These are phyloP conservation scores for Naganishia onofrii DNA, from an alignment of 768 basidiomycete genomes.

Conservation along the genomic window DNA sequence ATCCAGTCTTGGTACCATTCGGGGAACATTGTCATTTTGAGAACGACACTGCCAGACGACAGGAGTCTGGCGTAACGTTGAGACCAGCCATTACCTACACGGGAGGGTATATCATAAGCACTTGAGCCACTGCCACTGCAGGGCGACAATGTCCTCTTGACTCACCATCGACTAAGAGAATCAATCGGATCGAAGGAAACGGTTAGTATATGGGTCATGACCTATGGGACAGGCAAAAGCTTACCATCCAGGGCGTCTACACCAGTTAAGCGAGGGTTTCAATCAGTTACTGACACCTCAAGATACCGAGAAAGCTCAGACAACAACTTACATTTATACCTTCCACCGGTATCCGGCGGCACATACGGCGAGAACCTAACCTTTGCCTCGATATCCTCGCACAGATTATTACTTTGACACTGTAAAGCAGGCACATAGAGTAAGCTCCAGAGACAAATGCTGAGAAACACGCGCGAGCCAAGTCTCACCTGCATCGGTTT, in stretches of 20 bases:
- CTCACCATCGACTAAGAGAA: conserved; percentile 15
- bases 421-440: conserved; percentile 2
- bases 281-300: not conserved
- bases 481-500: conserved; percentile 52
- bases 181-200: too few species aligned
- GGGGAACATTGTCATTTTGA: conserved; percentile 71
- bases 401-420: conserved; percentile 56
- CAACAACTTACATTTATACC: conserved; percentile 59
- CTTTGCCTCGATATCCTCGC: conserved; percentile 55
- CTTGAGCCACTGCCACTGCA: too few species aligned
- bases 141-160: not conserved
- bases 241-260: conserved; percentile 16
- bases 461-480: too few species aligned
- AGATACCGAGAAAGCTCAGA: not conserved
- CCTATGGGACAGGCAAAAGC: not conserved
- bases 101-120: too few species aligned
- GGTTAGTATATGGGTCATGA: not conserved
- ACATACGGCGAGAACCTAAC: conserved; percentile 60
- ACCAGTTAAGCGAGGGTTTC: not conserved
- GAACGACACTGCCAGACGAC: conserved; percentile 63
- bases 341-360: conserved; percentile 57
- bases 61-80: conserved; percentile 67
- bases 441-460: not conserved
- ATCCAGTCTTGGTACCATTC: conserved; percentile 61
- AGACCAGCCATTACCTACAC: conserved; percentile 46